Conservation (phyloP, 345 rosid genomes). For the Conringia planisiliqua region DNA sequence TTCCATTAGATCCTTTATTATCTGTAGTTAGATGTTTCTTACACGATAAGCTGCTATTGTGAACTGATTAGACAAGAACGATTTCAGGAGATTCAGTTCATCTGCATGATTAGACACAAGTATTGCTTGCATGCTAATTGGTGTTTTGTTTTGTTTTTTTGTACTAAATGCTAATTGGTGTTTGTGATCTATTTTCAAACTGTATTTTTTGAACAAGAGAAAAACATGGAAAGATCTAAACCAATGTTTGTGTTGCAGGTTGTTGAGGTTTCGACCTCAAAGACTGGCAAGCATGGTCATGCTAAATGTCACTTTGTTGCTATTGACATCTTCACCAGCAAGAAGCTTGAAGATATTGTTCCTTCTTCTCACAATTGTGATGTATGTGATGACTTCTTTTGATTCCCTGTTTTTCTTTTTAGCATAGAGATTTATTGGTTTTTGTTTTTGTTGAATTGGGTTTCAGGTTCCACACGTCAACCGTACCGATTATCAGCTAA, state of each 20-base stretch:
- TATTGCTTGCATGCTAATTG: not conserved
- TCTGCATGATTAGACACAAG: not conserved
- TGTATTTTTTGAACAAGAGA: not conserved
- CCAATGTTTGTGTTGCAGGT: constrained; percentile 37
- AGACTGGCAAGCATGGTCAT: constrained; percentile 82
- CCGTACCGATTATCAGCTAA: constrained; percentile 66
- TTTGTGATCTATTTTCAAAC: not conserved
- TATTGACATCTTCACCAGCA: constrained; percentile 71
- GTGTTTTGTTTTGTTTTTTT: no score
- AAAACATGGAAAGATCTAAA: not conserved
- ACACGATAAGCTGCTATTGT: not conserved
- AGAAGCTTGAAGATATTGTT: constrained; percentile 79
- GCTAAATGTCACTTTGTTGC: constrained; percentile 85
- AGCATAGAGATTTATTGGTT: not conserved
- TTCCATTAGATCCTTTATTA: no score
- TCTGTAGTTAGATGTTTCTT: not conserved
- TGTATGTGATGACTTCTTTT: constrained; percentile 32
- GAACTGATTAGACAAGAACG: not conserved
- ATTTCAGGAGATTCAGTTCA: not conserved
- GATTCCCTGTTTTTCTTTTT: not conserved
- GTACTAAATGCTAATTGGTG: constrained; percentile 1
- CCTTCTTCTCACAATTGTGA: constrained; percentile 82
- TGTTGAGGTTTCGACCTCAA: constrained; percentile 80
- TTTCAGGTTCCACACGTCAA: constrained; percentile 62
- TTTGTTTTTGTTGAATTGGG: not conserved